A percentile compares a stretch with the other conserved stretches of the same genome.
These are phyloP conservation scores for Trametes villosa DNA, from an alignment of 768 basidiomycete species.

Conservation along the genomic window DNA sequence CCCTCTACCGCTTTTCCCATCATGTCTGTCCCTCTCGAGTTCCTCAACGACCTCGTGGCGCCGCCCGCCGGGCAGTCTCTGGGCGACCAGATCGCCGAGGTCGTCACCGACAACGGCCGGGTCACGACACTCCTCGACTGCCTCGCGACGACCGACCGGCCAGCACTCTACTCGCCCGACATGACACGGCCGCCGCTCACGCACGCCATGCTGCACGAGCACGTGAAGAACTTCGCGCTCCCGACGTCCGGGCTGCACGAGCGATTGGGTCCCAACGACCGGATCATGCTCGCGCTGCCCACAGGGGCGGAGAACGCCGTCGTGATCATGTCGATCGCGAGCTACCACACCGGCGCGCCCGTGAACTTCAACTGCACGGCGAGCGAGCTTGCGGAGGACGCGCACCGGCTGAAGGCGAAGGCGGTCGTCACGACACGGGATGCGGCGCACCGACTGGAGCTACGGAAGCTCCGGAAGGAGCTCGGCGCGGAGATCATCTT, in stretches of 20 bases:
- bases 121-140: conserved; percentile 46
- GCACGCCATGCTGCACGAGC: conserved; percentile 42
- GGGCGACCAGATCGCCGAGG: conserved; percentile 42
- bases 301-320: conserved; percentile 51
- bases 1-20: neutral
- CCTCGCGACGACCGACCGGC: conserved; percentile 38
- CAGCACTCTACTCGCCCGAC: conserved; percentile 47
- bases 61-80: conserved; percentile 38
- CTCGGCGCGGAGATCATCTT: conserved; percentile 46
- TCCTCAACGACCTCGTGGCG: conserved; percentile 34
- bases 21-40: conserved; percentile 28
- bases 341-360: conserved; percentile 51
- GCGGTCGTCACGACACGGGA: conserved; percentile 48
- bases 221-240: conserved; percentile 44
- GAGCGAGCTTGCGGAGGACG: conserved; percentile 49
- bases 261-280: conserved; percentile 46
- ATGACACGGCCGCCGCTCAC: conserved; percentile 40
- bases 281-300: conserved; percentile 49
- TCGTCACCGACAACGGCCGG: conserved; percentile 35
- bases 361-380: conserved; percentile 51
- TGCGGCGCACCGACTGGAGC: conserved; percentile 43
- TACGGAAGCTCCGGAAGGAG: conserved; percentile 37
- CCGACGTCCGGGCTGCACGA: conserved; percentile 37
- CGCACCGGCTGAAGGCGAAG: conserved; percentile 41
- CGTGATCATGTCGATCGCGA: conserved; percentile 46